A percentile compares a stretch with the other conserved stretches of the same genome.
Evolutionary conservation across 345 rosid species (phyloP).

Genomic region (Theobroma cacao): DNA sequence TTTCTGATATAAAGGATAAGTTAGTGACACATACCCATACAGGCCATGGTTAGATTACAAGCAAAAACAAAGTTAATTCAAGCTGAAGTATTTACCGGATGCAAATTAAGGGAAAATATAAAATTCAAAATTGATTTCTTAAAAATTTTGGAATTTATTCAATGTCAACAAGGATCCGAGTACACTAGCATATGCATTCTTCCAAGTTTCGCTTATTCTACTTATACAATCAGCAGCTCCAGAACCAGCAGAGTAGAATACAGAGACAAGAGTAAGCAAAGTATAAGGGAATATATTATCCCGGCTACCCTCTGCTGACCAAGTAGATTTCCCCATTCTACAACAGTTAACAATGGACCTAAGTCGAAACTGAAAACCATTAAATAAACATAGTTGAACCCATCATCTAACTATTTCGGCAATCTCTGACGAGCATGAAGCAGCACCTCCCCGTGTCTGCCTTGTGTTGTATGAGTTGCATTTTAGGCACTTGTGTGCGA

Average conservation of each 20-base stretch:
- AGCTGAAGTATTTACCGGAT: neutral
- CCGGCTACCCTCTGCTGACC: neutral
- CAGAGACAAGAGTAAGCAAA: neutral
- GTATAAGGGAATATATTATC: neutral
- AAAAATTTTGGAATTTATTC: neutral
- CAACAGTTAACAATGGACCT: neutral
- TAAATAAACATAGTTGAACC: neutral
- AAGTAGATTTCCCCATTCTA: neutral
- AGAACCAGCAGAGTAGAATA: neutral
- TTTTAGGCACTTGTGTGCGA: slow-evolving; percentile 46
- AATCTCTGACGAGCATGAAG: slow-evolving; percentile 14
- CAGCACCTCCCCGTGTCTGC: slow-evolving; percentile 32
- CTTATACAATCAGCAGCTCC: neutral
- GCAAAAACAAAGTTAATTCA: neutral
- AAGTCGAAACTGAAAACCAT: neutral
- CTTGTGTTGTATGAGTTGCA: slow-evolving; percentile 63
- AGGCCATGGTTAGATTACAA: neutral
- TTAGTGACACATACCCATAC: neutral
- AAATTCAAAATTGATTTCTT: neutral
- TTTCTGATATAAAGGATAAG: neutral
- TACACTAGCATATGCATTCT: neutral
- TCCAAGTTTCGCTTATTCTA: neutral
- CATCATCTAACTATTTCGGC: slow-evolving; percentile 6
- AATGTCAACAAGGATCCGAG: neutral
- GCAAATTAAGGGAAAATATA: neutral